phyloP scores from a whole-genome alignment of 2,329 filamentous ascomycete species.

The Aspergillus aculeatinus region DNA sequence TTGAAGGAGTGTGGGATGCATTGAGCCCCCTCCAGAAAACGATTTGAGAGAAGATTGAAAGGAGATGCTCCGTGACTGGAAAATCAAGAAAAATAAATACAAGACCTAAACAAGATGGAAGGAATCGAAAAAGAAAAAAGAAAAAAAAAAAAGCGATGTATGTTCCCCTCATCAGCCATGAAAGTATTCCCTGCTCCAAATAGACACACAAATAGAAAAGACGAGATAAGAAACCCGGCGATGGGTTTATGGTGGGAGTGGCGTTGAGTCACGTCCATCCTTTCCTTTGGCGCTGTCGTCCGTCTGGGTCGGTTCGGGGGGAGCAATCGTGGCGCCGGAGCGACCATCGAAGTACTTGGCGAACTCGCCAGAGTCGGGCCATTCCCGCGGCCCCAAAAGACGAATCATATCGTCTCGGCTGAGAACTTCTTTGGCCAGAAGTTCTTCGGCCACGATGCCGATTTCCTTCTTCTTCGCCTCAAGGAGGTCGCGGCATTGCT shows the following conservation, averaged over 20 bases:
- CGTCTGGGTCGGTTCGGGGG: slow-evolving; percentile 44
- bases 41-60: slow-evolving; percentile 19
- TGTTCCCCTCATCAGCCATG: slow-evolving; percentile 14
- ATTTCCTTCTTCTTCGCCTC: slow-evolving; percentile 84
- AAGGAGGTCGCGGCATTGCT: slow-evolving; percentile 81
- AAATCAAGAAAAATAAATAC: slow-evolving; percentile 22
- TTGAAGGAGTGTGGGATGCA: not conserved
- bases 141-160: slow-evolving; percentile 22
- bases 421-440: slow-evolving; percentile 87
- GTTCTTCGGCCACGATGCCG: slow-evolving; percentile 86
- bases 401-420: slow-evolving; percentile 89
- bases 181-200: slow-evolving; percentile 7
- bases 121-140: not conserved
- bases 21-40: not conserved
- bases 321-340: slow-evolving; percentile 53
- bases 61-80: slow-evolving; percentile 27
- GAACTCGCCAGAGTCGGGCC: slow-evolving; percentile 83
- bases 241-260: slow-evolving; percentile 26
- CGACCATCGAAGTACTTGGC: slow-evolving; percentile 81
- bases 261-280: slow-evolving; percentile 37
- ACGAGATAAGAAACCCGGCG: not conserved
- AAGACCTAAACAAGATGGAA: slow-evolving; percentile 24
- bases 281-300: slow-evolving; percentile 43
- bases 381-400: slow-evolving; percentile 79
- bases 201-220: not conserved